phyloP scores from a whole-genome alignment of 768 basidiomycete genomes.

The Rhodocollybia butyracea region DNA sequence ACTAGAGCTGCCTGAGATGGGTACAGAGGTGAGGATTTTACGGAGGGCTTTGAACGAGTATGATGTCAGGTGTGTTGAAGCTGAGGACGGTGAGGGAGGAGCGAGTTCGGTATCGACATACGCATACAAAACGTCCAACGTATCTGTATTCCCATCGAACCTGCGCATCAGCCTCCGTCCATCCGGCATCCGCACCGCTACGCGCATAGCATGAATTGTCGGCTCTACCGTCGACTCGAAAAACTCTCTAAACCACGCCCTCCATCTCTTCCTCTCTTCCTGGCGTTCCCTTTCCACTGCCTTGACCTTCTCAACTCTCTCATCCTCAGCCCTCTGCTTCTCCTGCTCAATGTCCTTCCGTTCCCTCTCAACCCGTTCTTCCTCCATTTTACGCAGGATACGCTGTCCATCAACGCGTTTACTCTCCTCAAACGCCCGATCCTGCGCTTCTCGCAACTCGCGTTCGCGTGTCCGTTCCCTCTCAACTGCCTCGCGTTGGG shows the following conservation, averaged over 20 bases:
- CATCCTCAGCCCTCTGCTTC: conserved; percentile 25
- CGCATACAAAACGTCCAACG: conserved; percentile 65
- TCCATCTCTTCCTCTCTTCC: conserved; percentile 28
- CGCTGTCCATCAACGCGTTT: conserved; percentile 66
- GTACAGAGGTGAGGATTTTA: not conserved
- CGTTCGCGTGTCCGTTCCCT: conserved; percentile 52
- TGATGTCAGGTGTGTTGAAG: conserved; percentile 16
- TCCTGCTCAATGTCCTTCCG: conserved; percentile 31
- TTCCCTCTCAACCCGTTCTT: conserved; percentile 32
- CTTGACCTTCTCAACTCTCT: conserved; percentile 32
- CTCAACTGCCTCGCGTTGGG: conserved; percentile 46
- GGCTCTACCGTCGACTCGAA: not conserved
- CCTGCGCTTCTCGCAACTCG: conserved; percentile 73
- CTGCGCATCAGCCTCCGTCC: conserved; percentile 56
- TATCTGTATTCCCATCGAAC: conserved; percentile 43
- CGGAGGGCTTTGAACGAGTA: conserved; percentile 31
- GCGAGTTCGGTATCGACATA: conserved; percentile 61
- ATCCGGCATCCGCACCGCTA: conserved; percentile 54
- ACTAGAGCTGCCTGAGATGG: too few relatives aligned
- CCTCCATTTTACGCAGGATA: conserved; percentile 52
- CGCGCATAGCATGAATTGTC: conserved; percentile 15
- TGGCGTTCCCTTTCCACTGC: conserved; percentile 20
- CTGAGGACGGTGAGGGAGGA: conserved; percentile 42
- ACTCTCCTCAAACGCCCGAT: conserved; percentile 69
- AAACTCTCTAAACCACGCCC: not conserved